phyloP scores from a whole-genome alignment of 2,329 filamentous ascomycete species.

The Fusarium redolens region DNA sequence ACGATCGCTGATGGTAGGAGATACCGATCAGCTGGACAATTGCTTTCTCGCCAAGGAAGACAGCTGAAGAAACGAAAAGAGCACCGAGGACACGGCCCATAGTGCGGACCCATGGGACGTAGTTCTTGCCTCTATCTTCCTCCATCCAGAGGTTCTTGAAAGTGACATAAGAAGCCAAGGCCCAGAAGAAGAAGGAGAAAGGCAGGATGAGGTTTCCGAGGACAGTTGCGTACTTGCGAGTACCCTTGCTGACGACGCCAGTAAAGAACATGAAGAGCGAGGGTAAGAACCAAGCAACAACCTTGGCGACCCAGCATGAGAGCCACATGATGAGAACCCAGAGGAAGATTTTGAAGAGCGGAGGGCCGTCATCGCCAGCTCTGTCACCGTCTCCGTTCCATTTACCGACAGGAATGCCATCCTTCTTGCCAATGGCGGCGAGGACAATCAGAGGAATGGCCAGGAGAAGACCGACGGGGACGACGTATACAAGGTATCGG shows the following conservation, averaged over 20 bases:
- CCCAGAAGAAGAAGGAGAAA: conserved; percentile 76
- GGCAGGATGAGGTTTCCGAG: conserved; percentile 73
- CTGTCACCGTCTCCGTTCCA: conserved; percentile 4
- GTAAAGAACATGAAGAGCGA: conserved; percentile 74
- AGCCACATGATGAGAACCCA: conserved; percentile 78
- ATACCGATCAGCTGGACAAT: conserved; percentile 87
- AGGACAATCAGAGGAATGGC: conserved; percentile 71
- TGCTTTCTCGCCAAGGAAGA: conserved; percentile 81
- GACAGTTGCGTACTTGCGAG: conserved; percentile 76
- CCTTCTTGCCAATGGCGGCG: conserved; percentile 52
- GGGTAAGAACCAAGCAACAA: conserved; percentile 70
- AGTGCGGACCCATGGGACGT: conserved; percentile 65
- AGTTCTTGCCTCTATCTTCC: conserved; percentile 43
- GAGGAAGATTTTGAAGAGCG: conserved; percentile 71
- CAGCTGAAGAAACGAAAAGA: conserved; percentile 73
- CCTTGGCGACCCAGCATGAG: conserved; percentile 74
- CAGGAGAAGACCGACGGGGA: conserved; percentile 71
- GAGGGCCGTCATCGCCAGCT: conserved; percentile 52
- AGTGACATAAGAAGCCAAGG: conserved; percentile 69
- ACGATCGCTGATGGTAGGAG: conserved; percentile 86
- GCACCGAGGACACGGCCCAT: conserved; percentile 75
- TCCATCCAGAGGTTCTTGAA: conserved; percentile 66
- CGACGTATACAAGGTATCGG: conserved; percentile 75
- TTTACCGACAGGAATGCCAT: conserved; percentile 31
- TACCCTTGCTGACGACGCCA: conserved; percentile 76